A percentile compares a stretch with the other conserved stretches of the same genome.
phyloP scores from a whole-genome alignment of 2,329 filamentous ascomycete species.

The Blastomyces parvus region DNA sequence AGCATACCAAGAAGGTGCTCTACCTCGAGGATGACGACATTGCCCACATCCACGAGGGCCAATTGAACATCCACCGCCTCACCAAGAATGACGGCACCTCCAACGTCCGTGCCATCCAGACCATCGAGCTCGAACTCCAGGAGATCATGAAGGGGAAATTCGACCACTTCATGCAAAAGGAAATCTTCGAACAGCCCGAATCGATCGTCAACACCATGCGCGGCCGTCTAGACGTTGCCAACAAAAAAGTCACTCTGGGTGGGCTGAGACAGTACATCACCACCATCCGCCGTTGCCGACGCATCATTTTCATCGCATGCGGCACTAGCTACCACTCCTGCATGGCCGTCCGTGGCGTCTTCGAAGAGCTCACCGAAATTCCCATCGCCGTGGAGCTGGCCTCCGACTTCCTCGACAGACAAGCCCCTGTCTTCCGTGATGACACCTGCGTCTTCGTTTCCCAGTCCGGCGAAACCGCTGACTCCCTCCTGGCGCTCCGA shows the following conservation, averaged over 20 bases:
- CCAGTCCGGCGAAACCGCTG: slow-evolving; percentile 95
- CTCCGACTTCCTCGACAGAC: slow-evolving; percentile 93
- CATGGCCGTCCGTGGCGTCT: slow-evolving; percentile 97
- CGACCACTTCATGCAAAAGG: slow-evolving; percentile 99
- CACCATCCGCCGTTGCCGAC: slow-evolving; percentile 90
- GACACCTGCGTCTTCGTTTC: slow-evolving; percentile 99
- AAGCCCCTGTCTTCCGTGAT: slow-evolving; percentile 97
- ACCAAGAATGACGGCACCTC: slow-evolving; percentile 94
- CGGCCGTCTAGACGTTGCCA: slow-evolving; percentile 85
- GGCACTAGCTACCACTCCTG: slow-evolving; percentile 98
- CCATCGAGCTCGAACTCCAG: slow-evolving; percentile 95
- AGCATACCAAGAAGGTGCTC: slow-evolving; percentile 99
- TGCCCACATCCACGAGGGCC: slow-evolving; percentile 97
- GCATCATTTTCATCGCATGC: slow-evolving; percentile 98
- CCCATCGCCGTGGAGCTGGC: slow-evolving; percentile 94
- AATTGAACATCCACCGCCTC: slow-evolving; percentile 96
- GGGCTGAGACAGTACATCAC: slow-evolving; percentile 92
- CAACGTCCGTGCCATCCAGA: slow-evolving; percentile 97
- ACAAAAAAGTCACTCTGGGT: slow-evolving; percentile 92
- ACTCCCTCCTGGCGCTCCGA: slow-evolving; percentile 90
- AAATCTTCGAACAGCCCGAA: slow-evolving; percentile 99
- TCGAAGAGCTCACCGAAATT: slow-evolving; percentile 96
- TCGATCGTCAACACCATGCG: slow-evolving; percentile 99
- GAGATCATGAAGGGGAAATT: slow-evolving; percentile 99
- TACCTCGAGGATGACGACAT: slow-evolving; percentile 99